Percentiles rank a stretch among this genome's conserved stretches.
Conservation (phyloP, 2,329 filamentous ascomycete species). For the Penicillium sp. region DNA sequence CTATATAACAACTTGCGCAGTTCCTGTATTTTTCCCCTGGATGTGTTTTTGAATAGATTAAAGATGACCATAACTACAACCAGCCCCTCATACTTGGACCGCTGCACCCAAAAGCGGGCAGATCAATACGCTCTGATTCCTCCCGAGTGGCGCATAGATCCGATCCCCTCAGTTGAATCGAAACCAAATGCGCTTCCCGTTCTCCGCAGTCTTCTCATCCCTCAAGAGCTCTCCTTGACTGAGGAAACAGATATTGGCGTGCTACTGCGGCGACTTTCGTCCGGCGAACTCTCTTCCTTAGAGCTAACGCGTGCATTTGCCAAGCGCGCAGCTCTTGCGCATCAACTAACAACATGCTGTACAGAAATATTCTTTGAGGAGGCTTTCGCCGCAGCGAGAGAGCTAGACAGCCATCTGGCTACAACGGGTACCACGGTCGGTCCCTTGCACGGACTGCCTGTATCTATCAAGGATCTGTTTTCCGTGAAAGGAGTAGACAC, state of each 20-base stretch:
- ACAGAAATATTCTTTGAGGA: constrained; percentile 55
- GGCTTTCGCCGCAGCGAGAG: constrained; percentile 48
- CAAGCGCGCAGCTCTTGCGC: constrained; percentile 34
- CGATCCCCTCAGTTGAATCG: constrained; percentile 22
- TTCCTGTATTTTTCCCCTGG: not conserved
- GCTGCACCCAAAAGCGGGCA: constrained; percentile 25
- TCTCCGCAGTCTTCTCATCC: constrained; percentile 16
- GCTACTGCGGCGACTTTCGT: constrained; percentile 23
- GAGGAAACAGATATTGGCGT: constrained; percentile 26
- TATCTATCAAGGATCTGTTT: constrained; percentile 48
- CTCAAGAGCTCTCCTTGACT: constrained; percentile 23
- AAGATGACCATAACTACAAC: constrained; percentile 1
- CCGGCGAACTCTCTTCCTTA: constrained; percentile 21
- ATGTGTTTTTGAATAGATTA: not conserved
- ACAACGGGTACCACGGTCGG: constrained; percentile 48
- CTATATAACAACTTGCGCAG: constrained; percentile 1
- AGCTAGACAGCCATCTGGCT: constrained; percentile 47
- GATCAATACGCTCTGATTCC: constrained; percentile 24
- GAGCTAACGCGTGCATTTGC: constrained; percentile 40
- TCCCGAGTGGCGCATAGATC: constrained; percentile 25
- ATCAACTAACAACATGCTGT: constrained; percentile 44
- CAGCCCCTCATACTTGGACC: constrained; percentile 21
- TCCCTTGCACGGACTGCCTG: constrained; percentile 61
- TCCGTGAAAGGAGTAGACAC: constrained; percentile 25
- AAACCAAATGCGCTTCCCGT: constrained; percentile 21